phyloP scores from a whole-genome alignment of 306 rosid genomes.

The Psophocarpus tetragonolobus region DNA sequence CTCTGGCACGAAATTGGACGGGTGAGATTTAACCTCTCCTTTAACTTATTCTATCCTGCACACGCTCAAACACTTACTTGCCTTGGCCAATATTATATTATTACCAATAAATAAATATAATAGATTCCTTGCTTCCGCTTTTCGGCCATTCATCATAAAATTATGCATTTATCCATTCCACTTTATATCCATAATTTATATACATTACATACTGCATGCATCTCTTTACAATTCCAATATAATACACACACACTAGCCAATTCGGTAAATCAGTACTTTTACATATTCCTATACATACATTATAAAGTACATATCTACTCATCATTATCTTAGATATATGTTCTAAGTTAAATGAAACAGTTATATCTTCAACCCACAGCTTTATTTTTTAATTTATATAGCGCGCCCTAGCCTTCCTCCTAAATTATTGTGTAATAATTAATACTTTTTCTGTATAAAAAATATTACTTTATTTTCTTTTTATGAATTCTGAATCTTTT shows the following conservation, averaged over 20 bases:
- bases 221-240: background rate
- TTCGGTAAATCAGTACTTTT: constrained; percentile 30
- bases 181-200: background rate
- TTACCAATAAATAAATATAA: constrained; percentile 13
- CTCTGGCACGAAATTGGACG: constrained; percentile 84
- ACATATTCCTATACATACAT: background rate
- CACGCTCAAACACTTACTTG: background rate
- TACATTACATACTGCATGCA: background rate
- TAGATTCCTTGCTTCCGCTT: constrained; percentile 23
- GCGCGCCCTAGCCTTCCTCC: background rate
- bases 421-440: background rate
- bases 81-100: background rate
- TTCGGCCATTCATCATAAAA: constrained; percentile 21
- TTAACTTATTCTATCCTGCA: background rate
- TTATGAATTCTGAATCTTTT: background rate
- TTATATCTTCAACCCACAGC: background rate
- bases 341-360: background rate
- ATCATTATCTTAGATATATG: background rate
- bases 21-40: constrained; percentile 43
- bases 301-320: background rate
- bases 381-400: background rate
- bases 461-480: background rate
- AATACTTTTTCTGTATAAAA: background rate
- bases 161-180: constrained; percentile 20
- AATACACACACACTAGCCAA: background rate